phyloP scores from a whole-genome alignment of 225 moss, liverwort and hornwort species.

The Physcomitrellopsis africana region DNA sequence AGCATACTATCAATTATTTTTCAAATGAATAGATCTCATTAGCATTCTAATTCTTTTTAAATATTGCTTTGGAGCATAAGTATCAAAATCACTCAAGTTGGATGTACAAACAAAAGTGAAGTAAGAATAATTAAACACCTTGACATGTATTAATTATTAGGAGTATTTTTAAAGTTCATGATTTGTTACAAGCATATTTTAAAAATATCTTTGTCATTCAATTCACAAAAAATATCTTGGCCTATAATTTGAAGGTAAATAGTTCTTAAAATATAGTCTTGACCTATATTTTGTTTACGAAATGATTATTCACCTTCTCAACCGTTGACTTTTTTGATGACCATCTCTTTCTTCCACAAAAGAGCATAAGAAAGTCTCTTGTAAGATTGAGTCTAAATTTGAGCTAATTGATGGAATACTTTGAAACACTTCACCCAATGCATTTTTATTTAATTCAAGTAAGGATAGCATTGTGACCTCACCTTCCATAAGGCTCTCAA shows the following conservation, averaged over 20 bases:
- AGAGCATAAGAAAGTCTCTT: conserved; percentile 53
- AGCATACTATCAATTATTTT: conserved; percentile 20
- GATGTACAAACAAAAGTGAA: conserved; percentile 7
- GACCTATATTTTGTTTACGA: conserved; percentile 6
- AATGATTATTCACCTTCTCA: conserved; percentile 47
- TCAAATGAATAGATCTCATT: conserved; percentile 1
- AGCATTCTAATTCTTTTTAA: conserved; percentile 17
- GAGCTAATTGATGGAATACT: conserved; percentile 42
- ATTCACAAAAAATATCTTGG: too few species aligned
- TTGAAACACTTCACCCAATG: conserved; percentile 43
- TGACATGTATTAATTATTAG: too few species aligned
- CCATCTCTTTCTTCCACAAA: conserved; percentile 58
- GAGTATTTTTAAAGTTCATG: too few species aligned
- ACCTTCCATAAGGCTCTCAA: conserved; percentile 72
- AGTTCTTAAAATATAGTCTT: too few species aligned
- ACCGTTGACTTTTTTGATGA: conserved; percentile 43
- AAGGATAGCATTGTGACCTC: conserved; percentile 50
- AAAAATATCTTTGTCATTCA: too few species aligned
- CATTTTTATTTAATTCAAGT: conserved; percentile 45
- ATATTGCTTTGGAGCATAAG: conserved; percentile 7
- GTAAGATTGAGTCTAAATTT: conserved; percentile 52
- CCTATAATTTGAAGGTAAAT: too few species aligned
- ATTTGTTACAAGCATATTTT: too few species aligned
- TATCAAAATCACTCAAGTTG: conserved; percentile 16
- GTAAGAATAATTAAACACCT: conserved; percentile 6